Evolutionary conservation across 179 eudicot genomes (phyloP).

Genomic region (Camellia oleifera): DNA sequence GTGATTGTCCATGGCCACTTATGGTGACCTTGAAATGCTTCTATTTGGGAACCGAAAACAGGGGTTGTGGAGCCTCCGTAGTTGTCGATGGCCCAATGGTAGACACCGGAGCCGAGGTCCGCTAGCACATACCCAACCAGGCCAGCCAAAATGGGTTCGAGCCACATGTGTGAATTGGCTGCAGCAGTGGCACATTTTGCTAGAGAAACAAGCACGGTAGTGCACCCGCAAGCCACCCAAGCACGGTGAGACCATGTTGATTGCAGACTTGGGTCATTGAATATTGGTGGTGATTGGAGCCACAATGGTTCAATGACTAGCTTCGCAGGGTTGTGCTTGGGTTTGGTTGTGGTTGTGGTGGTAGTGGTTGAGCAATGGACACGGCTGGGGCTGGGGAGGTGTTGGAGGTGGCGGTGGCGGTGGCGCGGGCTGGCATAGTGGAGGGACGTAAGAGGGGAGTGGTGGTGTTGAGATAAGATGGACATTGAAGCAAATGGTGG

Average conservation of each 20-base stretch:
- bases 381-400: conserved; percentile 11
- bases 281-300: neutral
- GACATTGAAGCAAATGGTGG: conserved; percentile 34
- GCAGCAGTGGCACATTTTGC: conserved; percentile 45
- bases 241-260: conserved; percentile 80
- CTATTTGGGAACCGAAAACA: conserved; percentile 71
- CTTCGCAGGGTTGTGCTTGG: neutral
- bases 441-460: conserved; percentile 19
- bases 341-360: conserved; percentile 22
- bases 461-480: conserved; percentile 47
- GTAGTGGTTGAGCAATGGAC: conserved; percentile 31
- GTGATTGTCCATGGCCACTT: conserved; percentile 85
- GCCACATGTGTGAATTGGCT: conserved; percentile 41
- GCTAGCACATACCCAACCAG: conserved; percentile 68
- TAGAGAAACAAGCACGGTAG: conserved; percentile 52
- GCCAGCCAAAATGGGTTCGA: conserved; percentile 55
- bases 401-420: conserved; percentile 23
- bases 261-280: conserved; percentile 39
- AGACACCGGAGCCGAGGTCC: conserved; percentile 82
- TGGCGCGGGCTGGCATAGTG: conserved; percentile 19
- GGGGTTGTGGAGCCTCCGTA: conserved; percentile 68
- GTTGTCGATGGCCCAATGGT: conserved; percentile 94
- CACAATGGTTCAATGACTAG: conserved; percentile 16
- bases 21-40: conserved; percentile 88
- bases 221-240: conserved; percentile 76